Base-by-base conservation (phyloP, 768 basidiomycete species). In the Suillus americanus region DNA sequence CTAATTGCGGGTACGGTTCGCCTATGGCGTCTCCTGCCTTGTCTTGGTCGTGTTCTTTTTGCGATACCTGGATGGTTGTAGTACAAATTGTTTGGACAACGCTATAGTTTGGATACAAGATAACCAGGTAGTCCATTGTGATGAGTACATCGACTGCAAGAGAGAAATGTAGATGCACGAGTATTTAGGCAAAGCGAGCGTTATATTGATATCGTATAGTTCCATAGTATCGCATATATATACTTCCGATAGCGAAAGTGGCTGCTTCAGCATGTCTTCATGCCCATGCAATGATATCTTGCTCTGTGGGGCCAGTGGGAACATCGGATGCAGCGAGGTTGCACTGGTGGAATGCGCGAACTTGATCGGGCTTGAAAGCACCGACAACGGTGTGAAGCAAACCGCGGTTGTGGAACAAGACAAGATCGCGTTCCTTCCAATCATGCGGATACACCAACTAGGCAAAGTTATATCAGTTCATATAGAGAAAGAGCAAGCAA, bases 391-490 rank as follows among this genome's bases (percentile, higher is more conserved):
- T 80, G 68, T 91, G 89, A 57, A 90, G 73, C 33, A 89, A 75
- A 18, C 90, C 90, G 30, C 89, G 82, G 75, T 91, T 91, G 70
- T 91, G 88, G 81, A 91, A 91, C 35, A 91, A 67, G 10, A 89
- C 86, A 40, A 91, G 79, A 68, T 90, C 89, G 18, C 79, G 79
- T 67, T 86, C 86, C 41, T 79, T 75, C 94, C 95, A 96, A 70
- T 95, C 91, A 70, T 95, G 94, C 0, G 93, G 89, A 75, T 96
- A 97, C 38, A 97, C 88, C 33, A 92, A 81, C 86, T 91, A 68
- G 60, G 48, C 46, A 55, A 35, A 50, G 18, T 50, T 30, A 54
- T 30, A 16, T 60, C 55, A 50, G 37, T 16, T 64, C 16, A 28
- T 18, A 20, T 20, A 46, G 7, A 60, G 28, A 50, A 23, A 57